A percentile compares a stretch with the other conserved stretches of the same genome.
phyloP scores from a whole-genome alignment of 2,329 filamentous ascomycete species.

The Aspergillus novofumigatus region DNA sequence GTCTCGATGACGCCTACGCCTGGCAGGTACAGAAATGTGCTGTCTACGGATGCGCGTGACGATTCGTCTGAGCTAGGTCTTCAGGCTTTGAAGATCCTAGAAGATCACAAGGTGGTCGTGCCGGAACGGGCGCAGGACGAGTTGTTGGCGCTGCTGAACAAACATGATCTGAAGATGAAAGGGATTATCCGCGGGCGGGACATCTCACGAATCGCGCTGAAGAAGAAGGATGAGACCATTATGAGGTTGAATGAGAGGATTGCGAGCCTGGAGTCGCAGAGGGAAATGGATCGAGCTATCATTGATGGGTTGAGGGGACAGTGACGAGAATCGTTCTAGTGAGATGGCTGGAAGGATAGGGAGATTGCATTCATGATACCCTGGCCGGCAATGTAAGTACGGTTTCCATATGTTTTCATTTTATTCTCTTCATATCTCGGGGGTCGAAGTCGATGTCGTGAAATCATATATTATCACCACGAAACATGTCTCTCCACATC shows the following conservation, averaged over 20 bases:
- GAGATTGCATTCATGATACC: background rate
- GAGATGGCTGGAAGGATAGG: too few species aligned
- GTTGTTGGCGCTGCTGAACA: constrained; percentile 46
- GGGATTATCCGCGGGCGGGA: constrained; percentile 65
- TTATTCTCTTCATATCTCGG: background rate
- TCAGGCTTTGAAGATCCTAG: constrained; percentile 30
- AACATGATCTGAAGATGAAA: constrained; percentile 54
- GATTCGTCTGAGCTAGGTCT: constrained; percentile 19
- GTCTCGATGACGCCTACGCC: constrained; percentile 32
- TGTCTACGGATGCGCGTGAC: constrained; percentile 15
- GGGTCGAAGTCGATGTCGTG: background rate
- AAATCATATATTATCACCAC: background rate
- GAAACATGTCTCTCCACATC: background rate
- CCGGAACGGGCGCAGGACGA: constrained; percentile 32
- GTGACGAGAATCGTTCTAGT: constrained; percentile 5
- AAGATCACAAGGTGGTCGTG: constrained; percentile 31
- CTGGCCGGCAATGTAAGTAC: background rate
- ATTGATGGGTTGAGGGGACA: constrained; percentile 36
- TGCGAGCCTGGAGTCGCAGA: constrained; percentile 52
- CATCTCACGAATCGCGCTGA: constrained; percentile 58
- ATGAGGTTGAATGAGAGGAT: constrained; percentile 64
- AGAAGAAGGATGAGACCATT: constrained; percentile 61
- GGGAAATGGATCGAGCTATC: constrained; percentile 49
- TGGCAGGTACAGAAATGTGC: constrained; percentile 25
- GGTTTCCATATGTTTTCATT: background rate